Evolutionary conservation across 768 basidiomycete species (phyloP), one percentile per base, ranked within the genome.

Genomic region (Suillus decipiens): DNA sequence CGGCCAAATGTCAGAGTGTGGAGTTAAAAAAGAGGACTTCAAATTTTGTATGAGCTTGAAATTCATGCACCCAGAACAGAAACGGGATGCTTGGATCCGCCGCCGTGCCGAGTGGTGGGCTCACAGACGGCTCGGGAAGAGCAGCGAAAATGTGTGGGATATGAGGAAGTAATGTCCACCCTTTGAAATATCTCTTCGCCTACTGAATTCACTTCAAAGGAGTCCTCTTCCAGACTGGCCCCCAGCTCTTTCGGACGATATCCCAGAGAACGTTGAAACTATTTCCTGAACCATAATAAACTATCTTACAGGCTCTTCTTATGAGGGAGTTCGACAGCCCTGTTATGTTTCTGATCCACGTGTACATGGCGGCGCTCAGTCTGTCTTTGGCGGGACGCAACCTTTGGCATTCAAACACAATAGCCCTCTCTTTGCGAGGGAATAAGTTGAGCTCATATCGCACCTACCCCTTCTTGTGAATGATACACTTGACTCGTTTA

Each of bases 91-190:
- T 4, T 99, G 95, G 96, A 87, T 99, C 62, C 82, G 80, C 56
- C 82, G 90, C 19, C 81, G 92, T 60, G 96, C 96, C 2, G 93
- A 96, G 73, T 96, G 95, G 95, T 97, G 95, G 96, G 94, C 96
- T 5, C 78, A 81, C 39, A 79, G 91, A 59, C 79, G 96, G 59
- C 71, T 92, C 10, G 82, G 77, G 22, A 87, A 86, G 74, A 95
- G 93, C 76, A 96, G 94, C 68, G 96, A 99, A 77, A 94, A 96
- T 72, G 87, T 99, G 2, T 99, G 96, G 96, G 89, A 93, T 63
- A 80, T 92, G 33, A 79, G 96, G 76, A 84, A 80, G 96, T 96
- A 74, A 71, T 89, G 81, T 19, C 17, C 41, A 37, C 56, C 41
- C 59, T 36, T n/a, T 39, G 12, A 33, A 59, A 19, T 43, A 6